Evolutionary conservation across 148 eudicot species (phyloP).

Genomic region (Amaranthus palmeri): DNA sequence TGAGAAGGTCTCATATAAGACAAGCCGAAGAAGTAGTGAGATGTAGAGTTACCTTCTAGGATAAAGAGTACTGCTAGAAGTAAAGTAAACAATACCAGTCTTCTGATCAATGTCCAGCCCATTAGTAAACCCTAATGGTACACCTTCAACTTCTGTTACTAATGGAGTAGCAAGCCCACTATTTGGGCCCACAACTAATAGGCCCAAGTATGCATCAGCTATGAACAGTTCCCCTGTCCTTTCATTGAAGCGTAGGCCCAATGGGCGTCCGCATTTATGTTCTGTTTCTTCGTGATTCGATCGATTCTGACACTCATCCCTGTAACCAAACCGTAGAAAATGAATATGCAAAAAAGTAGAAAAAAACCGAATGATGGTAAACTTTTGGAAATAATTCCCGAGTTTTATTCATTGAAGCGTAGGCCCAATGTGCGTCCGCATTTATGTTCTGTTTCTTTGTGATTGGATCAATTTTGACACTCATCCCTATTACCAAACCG

Average conservation of each 20-base stretch:
- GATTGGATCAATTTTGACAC: conserved; percentile 30
- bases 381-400: conserved; percentile 77
- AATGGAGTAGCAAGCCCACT: conserved; percentile 64
- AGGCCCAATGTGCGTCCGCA: conserved; percentile 88
- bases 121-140: conserved; percentile 56
- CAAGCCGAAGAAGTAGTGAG: not conserved
- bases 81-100: conserved; percentile 57
- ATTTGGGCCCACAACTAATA: conserved; percentile 59
- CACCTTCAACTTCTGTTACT: conserved; percentile 39
- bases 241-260: conserved; percentile 59
- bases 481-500: conserved; percentile 29
- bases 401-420: conserved; percentile 41
- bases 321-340: conserved; percentile 7
- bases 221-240: conserved; percentile 65
- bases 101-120: conserved; percentile 59
- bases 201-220: conserved; percentile 85
- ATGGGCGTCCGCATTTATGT: conserved; percentile 72
- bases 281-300: conserved; percentile 43
- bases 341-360: too few species aligned
- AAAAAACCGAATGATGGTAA: too few species aligned
- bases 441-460: conserved; percentile 48
- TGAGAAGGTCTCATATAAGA: too few species aligned
- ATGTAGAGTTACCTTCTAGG: conserved; percentile 44
- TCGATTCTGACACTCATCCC: conserved; percentile 37
- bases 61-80: conserved; percentile 62